Conservation (phyloP, 1,284 basidiomycete species). For the Cronartium ribicola region DNA sequence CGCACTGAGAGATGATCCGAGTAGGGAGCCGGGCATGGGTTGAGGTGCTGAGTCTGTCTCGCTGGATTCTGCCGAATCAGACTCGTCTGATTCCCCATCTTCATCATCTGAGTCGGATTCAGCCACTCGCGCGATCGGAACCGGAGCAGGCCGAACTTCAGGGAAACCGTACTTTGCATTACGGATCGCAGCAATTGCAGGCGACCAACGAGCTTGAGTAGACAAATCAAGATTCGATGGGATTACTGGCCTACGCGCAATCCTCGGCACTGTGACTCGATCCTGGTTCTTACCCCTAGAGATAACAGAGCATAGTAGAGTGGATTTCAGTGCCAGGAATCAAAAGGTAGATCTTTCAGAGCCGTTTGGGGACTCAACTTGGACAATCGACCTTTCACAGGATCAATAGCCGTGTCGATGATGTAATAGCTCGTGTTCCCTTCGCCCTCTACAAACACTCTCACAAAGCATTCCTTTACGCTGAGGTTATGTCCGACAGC, state of each 20-base stretch:
- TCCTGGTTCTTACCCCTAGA: slow-evolving; percentile 26
- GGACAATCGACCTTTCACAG: slow-evolving; percentile 36
- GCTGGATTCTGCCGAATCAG: slow-evolving; percentile 15
- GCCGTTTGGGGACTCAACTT: slow-evolving; percentile 19
- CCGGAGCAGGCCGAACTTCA: neutral
- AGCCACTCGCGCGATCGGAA: neutral
- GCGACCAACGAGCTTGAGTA: slow-evolving; percentile 40
- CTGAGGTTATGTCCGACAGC: slow-evolving; percentile 39
- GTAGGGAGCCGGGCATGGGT: neutral
- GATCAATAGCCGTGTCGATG: slow-evolving; percentile 38
- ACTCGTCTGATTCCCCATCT: slow-evolving; percentile 4
- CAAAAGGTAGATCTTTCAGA: neutral
- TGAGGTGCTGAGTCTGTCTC: neutral
- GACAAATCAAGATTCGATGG: slow-evolving; percentile 26
- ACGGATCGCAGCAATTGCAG: slow-evolving; percentile 39
- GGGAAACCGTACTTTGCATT: slow-evolving; percentile 38
- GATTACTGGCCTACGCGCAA: slow-evolving; percentile 26
- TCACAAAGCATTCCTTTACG: slow-evolving; percentile 41
- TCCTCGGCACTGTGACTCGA: slow-evolving; percentile 25
- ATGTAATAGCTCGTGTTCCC: slow-evolving; percentile 40
- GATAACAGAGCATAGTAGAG: neutral
- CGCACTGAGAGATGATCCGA: slow-evolving; percentile 41
- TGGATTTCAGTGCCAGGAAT: neutral
- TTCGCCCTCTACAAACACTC: slow-evolving; percentile 37
- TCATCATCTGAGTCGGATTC: slow-evolving; percentile 9